Evolutionary conservation across 352 stramenopile species (phyloP).

Genomic region (Phytophthora vignae): DNA sequence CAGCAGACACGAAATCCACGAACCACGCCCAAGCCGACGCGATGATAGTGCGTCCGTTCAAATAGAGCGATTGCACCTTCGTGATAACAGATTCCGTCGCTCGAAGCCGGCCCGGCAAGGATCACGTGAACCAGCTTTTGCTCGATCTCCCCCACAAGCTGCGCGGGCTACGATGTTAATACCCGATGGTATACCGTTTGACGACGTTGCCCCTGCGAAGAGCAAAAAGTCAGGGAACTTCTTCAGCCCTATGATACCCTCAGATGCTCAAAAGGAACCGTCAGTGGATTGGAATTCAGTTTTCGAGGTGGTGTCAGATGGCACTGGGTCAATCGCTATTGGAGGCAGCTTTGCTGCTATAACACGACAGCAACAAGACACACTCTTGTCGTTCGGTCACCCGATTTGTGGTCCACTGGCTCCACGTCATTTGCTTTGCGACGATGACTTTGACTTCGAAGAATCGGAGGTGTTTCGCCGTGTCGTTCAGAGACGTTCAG

Average conservation of each 20-base stretch:
- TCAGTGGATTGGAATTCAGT: conserved; percentile 35
- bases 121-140: conserved; percentile 17
- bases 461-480: conserved; percentile 22
- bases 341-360: conserved; percentile 9
- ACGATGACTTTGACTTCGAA: conserved; percentile 21
- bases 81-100: conserved; percentile 48
- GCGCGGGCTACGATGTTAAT: conserved; percentile 6
- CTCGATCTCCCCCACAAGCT: not conserved
- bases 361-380: conserved; percentile 19
- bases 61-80: conserved; percentile 57
- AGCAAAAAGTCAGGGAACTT: conserved; percentile 9
- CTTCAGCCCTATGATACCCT: conserved; percentile 4
- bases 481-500: conserved; percentile 10
- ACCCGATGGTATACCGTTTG: conserved; percentile 27
- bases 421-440: conserved; percentile 19
- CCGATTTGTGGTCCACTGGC: conserved; percentile 18
- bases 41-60: conserved; percentile 48
- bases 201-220: conserved; percentile 19
- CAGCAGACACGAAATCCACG: conserved; percentile 7
- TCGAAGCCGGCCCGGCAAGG: conserved; percentile 13
- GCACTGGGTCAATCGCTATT: not conserved
- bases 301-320: conserved; percentile 37
- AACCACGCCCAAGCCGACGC: conserved; percentile 22
- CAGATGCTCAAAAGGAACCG: conserved; percentile 13
- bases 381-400: conserved; percentile 29